Conservation (phyloP, 2,329 filamentous ascomycete genomes). For the Colletotrichum horii region DNA sequence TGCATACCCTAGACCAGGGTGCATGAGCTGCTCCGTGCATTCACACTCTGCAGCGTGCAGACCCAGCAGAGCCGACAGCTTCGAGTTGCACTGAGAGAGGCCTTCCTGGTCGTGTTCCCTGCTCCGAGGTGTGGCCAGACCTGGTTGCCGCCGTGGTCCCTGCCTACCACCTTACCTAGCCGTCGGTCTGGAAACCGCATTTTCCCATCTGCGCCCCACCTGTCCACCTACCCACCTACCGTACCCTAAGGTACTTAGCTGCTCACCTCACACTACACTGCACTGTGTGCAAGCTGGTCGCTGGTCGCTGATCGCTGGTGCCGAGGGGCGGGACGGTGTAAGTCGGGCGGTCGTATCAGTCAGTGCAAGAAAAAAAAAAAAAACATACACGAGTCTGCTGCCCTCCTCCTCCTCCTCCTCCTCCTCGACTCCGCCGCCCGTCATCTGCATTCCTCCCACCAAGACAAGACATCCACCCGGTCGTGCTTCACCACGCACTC, state of each 20-base stretch:
- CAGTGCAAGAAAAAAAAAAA: neutral
- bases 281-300: conserved; percentile 5
- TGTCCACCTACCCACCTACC: neutral
- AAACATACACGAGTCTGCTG: neutral
- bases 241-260: neutral
- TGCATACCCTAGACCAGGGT: neutral
- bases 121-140: neutral
- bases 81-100: neutral
- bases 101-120: neutral
- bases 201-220: conserved; percentile 2
- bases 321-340: conserved; percentile 9
- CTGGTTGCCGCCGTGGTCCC: neutral
- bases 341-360: conserved; percentile 4
- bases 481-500: neutral
- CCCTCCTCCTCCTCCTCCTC: neutral
- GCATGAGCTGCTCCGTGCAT: conserved; percentile 17
- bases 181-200: conserved; percentile 20
- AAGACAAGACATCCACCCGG: neutral
- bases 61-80: neutral
- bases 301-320: conserved; percentile 2
- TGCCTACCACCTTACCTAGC: neutral
- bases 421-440: neutral
- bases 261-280: neutral
- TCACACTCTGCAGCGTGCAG: neutral
- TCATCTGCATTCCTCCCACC: conserved; percentile 20